phyloP scores from a whole-genome alignment of 208 protist genomes.

The Wallacemonas sp. region DNA sequence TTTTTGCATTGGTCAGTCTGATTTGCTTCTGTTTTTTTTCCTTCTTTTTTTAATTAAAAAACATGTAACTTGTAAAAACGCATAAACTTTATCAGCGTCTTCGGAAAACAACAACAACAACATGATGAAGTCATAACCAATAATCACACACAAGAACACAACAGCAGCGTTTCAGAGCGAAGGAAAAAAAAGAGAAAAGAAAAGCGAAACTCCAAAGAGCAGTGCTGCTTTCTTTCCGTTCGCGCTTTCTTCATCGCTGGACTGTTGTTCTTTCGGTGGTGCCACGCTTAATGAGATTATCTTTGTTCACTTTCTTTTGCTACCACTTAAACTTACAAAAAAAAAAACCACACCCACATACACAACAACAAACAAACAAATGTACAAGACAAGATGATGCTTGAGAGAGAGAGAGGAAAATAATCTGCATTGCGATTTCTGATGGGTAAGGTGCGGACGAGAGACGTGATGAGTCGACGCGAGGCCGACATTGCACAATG shows the following conservation, averaged over 20 bases:
- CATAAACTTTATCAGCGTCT: too few relatives aligned
- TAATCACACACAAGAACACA: neutral
- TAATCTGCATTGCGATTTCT: too few relatives aligned
- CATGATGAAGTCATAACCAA: neutral
- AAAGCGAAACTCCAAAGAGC: neutral
- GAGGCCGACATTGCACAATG: neutral
- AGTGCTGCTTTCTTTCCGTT: slow-evolving; percentile 4
- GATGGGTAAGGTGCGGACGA: too few relatives aligned
- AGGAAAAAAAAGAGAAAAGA: neutral
- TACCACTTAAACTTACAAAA: neutral
- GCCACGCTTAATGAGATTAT: neutral
- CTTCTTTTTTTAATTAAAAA: neutral
- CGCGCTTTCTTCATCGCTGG: slow-evolving; percentile 5
- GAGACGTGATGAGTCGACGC: too few relatives aligned
- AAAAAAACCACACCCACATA: neutral
- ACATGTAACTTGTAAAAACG: neutral
- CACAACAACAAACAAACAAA: neutral
- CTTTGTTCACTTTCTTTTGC: neutral
- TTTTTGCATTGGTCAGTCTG: neutral
- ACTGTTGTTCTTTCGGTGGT: neutral
- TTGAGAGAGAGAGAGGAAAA: neutral
- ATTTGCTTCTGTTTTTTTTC: neutral
- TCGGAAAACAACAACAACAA: neutral
- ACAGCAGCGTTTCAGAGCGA: neutral
- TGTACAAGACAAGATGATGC: neutral